Percentiles rank a stretch among this genome's conserved stretches.
Conservation (phyloP, 208 protist species). For the Leptomonas seymouri region DNA sequence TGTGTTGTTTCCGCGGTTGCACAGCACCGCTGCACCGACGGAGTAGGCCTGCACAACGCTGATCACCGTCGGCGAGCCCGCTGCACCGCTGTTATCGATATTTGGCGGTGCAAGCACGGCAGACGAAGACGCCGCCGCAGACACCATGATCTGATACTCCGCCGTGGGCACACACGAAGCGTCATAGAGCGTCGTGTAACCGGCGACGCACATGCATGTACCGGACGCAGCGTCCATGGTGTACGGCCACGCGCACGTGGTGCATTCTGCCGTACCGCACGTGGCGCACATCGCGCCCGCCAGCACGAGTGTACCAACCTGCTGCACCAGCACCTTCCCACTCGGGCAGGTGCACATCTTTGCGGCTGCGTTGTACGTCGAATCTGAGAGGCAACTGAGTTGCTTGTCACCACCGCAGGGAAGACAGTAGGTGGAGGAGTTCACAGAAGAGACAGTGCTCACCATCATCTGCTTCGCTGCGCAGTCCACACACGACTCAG, state of each 20-base stretch:
- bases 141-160: slow-evolving; percentile 34
- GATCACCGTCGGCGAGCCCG: slow-evolving; percentile 22
- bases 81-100: slow-evolving; percentile 41
- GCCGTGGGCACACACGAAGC: slow-evolving; percentile 46
- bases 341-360: slow-evolving; percentile 37
- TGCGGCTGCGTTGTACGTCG: slow-evolving; percentile 35
- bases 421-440: slow-evolving; percentile 42
- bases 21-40: slow-evolving; percentile 52
- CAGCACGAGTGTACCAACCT: slow-evolving; percentile 36
- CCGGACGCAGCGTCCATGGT: slow-evolving; percentile 9
- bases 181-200: slow-evolving; percentile 61
- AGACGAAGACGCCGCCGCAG: slow-evolving; percentile 15
- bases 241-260: slow-evolving; percentile 50
- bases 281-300: slow-evolving; percentile 50
- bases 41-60: slow-evolving; percentile 29
- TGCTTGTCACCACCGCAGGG: slow-evolving; percentile 49
- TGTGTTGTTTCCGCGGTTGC: slow-evolving; percentile 42
- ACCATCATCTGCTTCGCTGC: slow-evolving; percentile 34
- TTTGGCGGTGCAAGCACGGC: slow-evolving; percentile 41
- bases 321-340: slow-evolving; percentile 44
- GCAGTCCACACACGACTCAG: slow-evolving; percentile 41
- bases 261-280: slow-evolving; percentile 34
- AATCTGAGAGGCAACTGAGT: slow-evolving; percentile 31
- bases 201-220: slow-evolving; percentile 35
- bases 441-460: slow-evolving; percentile 23